These are phyloP conservation scores for Hansenula lynferdii DNA, from an alignment of 1,139 yeast species.

Conservation along the genomic window DNA sequence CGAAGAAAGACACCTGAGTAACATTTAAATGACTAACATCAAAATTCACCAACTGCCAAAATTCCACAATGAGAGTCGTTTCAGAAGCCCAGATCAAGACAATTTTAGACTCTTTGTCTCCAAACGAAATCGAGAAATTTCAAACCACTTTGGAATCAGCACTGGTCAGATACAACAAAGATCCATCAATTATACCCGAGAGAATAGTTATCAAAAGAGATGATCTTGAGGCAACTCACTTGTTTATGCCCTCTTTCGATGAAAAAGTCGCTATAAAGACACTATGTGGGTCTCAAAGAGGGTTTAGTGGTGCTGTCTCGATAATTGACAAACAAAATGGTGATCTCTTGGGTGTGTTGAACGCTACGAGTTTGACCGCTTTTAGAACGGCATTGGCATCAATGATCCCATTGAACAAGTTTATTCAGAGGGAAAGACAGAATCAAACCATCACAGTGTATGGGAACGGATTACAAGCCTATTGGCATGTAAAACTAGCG, in stretches of 20 bases:
- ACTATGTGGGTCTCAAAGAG: constrained; percentile 46
- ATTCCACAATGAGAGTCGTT: constrained; percentile 23
- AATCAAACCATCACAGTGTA: constrained; percentile 31
- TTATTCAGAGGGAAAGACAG: constrained; percentile 22
- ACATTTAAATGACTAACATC: neutral
- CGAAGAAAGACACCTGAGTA: no score
- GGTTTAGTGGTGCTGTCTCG: constrained; percentile 46
- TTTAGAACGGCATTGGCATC: constrained; percentile 65
- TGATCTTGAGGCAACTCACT: constrained; percentile 35
- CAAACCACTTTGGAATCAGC: constrained; percentile 24
- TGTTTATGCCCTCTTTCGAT: constrained; percentile 61
- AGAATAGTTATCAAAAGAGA: constrained; percentile 33
- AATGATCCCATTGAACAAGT: constrained; percentile 40
- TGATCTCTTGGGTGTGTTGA: constrained; percentile 45
- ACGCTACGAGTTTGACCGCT: constrained; percentile 59
- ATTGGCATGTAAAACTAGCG: constrained; percentile 56
- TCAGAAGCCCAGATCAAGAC: constrained; percentile 21
- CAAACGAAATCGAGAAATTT: constrained; percentile 14
- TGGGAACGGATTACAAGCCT: constrained; percentile 67
- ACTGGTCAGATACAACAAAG: constrained; percentile 24
- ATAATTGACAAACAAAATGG: constrained; percentile 50
- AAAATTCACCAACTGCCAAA: neutral
- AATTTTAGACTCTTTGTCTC: constrained; percentile 14
- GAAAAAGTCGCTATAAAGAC: constrained; percentile 37
- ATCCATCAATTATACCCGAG: constrained; percentile 31